Percentiles rank a stretch among this genome's conserved stretches.
Conservation (phyloP, 805 yeast species). For the Saccharomyces kudriavzevii region DNA sequence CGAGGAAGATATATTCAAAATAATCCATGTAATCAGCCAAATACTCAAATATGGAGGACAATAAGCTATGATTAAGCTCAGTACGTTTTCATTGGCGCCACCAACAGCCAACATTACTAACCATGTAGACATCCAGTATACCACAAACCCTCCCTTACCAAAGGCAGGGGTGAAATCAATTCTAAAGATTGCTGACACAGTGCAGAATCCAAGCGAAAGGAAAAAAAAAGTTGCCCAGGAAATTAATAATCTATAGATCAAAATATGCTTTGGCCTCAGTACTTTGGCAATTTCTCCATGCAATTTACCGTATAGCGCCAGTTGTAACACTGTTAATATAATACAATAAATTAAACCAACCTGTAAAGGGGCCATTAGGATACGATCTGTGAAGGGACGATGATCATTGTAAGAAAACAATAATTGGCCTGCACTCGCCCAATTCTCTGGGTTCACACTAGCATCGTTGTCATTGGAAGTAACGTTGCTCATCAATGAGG, state of each 20-base stretch:
- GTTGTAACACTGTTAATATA: slow-evolving; percentile 65
- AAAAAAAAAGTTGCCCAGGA: slow-evolving; percentile 49
- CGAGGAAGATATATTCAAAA: slow-evolving; percentile 59
- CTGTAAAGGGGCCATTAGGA: slow-evolving; percentile 58
- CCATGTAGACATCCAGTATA: slow-evolving; percentile 63
- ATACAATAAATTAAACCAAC: slow-evolving; percentile 68
- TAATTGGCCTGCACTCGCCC: slow-evolving; percentile 26
- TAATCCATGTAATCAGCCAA: slow-evolving; percentile 66
- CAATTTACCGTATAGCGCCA: slow-evolving; percentile 47
- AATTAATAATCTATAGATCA: slow-evolving; percentile 44
- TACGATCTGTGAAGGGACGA: slow-evolving; percentile 43
- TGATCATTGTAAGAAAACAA: slow-evolving; percentile 36
- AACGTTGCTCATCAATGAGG: slow-evolving; percentile 26
- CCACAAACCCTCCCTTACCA: slow-evolving; percentile 64
- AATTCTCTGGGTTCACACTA: slow-evolving; percentile 16
- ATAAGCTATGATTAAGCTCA: slow-evolving; percentile 41
- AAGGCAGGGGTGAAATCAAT: slow-evolving; percentile 49
- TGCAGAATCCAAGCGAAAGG: slow-evolving; percentile 48
- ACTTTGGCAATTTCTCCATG: slow-evolving; percentile 43
- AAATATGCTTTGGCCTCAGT: slow-evolving; percentile 37
- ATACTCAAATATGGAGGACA: slow-evolving; percentile 62
- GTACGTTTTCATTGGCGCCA: slow-evolving; percentile 60
- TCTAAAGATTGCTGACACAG: slow-evolving; percentile 62
- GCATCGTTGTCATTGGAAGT: slow-evolving; percentile 3
- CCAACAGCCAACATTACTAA: slow-evolving; percentile 72